Percentiles rank a stretch among this genome's conserved stretches.
Evolutionary conservation across 2,329 filamentous ascomycete species (phyloP).

Genomic region (Pseudocercospora eumusae): DNA sequence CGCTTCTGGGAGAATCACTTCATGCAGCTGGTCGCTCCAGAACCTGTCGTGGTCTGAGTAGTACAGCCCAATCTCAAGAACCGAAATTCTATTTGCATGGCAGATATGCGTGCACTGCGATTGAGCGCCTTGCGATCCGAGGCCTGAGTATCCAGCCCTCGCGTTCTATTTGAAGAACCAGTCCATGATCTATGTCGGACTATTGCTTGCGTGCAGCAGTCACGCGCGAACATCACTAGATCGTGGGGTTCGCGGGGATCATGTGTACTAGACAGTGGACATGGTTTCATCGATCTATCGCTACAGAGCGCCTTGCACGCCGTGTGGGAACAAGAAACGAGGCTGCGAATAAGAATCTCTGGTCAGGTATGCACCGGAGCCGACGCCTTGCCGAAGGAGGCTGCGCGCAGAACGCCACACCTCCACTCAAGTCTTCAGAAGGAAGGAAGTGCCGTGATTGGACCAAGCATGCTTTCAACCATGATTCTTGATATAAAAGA

Average conservation of each 20-base stretch:
- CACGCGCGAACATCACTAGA: not conserved
- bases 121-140: not conserved
- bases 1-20: slow-evolving; percentile 84
- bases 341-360: slow-evolving; percentile 1
- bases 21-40: slow-evolving; percentile 1
- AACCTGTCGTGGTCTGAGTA: not conserved
- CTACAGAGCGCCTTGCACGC: not conserved
- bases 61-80: not conserved
- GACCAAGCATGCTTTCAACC: not conserved
- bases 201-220: not conserved
- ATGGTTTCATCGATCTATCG: not conserved
- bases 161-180: not conserved
- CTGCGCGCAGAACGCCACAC: not conserved
- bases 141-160: not conserved
- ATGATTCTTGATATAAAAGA: not conserved
- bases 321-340: slow-evolving; percentile 6
- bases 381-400: not conserved
- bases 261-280: not conserved
- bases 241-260: not conserved
- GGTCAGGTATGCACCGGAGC: not conserved
- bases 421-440: not conserved
- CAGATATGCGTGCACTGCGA: not conserved
- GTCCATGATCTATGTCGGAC: not conserved
- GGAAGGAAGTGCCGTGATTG: slow-evolving; percentile 11
- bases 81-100: not conserved